Evolutionary conservation across 139 green algal genomes (phyloP).

Genomic region (Yamagishiella unicocca): DNA sequence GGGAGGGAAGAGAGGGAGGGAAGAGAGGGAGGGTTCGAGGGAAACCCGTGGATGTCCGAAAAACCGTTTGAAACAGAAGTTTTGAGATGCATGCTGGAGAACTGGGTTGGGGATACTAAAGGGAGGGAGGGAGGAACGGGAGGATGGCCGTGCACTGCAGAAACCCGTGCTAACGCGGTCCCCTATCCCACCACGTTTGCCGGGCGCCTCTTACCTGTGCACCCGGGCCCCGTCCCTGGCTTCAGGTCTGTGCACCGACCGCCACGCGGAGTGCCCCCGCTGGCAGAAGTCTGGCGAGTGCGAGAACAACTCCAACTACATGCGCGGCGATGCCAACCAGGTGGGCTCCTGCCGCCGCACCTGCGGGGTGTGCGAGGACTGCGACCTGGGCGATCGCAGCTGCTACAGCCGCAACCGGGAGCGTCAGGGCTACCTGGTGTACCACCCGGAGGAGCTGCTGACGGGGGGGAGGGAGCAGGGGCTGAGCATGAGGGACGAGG

Average conservation of each 20-base stretch:
- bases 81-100: too few relatives aligned
- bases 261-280: conserved; percentile 14
- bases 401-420: conserved; percentile 57
- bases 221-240: too few relatives aligned
- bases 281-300: conserved; percentile 51
- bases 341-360: conserved; percentile 45
- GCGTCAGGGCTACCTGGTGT: conserved; percentile 55
- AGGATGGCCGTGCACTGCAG: too few relatives aligned
- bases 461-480: background rate
- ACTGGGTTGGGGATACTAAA: background rate
- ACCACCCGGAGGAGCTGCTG: conserved; percentile 39
- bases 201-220: too few relatives aligned
- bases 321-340: conserved; percentile 39
- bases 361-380: conserved; percentile 51
- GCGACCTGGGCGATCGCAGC: conserved; percentile 31
- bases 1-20: background rate
- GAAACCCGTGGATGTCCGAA: too few relatives aligned
- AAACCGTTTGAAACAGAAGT: too few relatives aligned
- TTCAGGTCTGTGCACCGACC: conserved; percentile 41
- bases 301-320: conserved; percentile 54
- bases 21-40: background rate
- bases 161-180: too few relatives aligned
- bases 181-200: too few relatives aligned
- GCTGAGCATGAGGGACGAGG: background rate
- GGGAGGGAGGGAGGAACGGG: background rate